Evolutionary conservation across 2,329 filamentous ascomycete genomes (phyloP), one percentile per base, ranked within the genome.

Genomic region (Aspergillus luchuensis): DNA sequence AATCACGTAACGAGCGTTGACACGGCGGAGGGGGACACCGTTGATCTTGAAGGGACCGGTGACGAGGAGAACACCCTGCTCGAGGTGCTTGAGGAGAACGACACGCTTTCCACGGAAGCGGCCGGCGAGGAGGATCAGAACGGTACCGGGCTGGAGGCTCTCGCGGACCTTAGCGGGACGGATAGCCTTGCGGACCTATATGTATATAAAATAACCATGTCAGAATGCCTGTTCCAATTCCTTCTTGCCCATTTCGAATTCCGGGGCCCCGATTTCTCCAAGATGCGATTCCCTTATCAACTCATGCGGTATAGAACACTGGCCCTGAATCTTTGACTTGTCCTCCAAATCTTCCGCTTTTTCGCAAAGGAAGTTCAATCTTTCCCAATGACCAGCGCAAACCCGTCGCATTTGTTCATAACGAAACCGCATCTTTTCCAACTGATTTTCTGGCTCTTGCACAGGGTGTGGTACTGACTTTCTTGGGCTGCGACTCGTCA

Each of bases 21-120:
- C 80, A 81, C 91, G 89, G 84, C 95, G 90, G 78, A 99, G 90
- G 74, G 95, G 95, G 71, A 99, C 95, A 82, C 95, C 95, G 86
- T 99, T 99, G 85, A 99, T 90, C 90, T 98, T 99, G 91, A 98
- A 99, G 80, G 95, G 95, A 76, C 95, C 95, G 79, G 95, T 99
- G 77, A 99, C 92, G 81, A 99, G 92, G 81, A 99, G 92, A 71
- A 97, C 92, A 85, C 95, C 95, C 86, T 97, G 92, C 79, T 91
- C 87, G 78, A 99, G 93, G 83, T 90, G 88, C 89, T 98, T 98
- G 81, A 99, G 91, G 84, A 98, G 92, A 78, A 99, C 87, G 78
- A 99, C 95, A 81, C 95, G 95, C 92, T 99, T 99, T 87, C 95
- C 95, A 77, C 95, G 94, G 92, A 98, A 99, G 79, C 95, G 95